Base-by-base conservation (phyloP, 805 yeast species). In the Saccharomycopsis guyanensis region DNA sequence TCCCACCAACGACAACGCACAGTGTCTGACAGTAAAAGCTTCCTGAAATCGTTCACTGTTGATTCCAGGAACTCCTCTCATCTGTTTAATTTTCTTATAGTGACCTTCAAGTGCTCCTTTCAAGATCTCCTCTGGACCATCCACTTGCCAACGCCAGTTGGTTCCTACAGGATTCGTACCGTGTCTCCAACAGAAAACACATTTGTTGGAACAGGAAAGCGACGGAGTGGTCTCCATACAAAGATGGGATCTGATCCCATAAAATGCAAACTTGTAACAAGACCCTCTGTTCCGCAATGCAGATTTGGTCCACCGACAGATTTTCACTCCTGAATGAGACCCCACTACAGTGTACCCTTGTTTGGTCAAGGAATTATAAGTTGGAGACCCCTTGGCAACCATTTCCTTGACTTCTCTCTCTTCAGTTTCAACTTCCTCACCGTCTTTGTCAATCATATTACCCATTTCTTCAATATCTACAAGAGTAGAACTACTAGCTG, bases 141-240 rank as follows among this genome's bases (percentile, higher is more conserved):
- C 96, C 12, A 87, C 85, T 57, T 87, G 91, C 97, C 97, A 88
- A 57, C 96, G 71, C 97, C 97, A 88, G 50, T 82, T 82, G 24
- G 95, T 88, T 15, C 96, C 96, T 1, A 89, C 96, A 0, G 97
- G 97, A 59, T 88, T 89, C 2, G 96, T 88, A 41, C 97, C 97
- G 63, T 88, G 97, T 61, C 97, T 76, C 97, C 97, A 88, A 66
- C 97, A 88, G 59, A 88, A 88, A 3, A 89, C 96, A 72, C 97
- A 88, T 62, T 88, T 88, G 60, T 88, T 88, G 3, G 96, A 86
- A 63, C 97, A 88, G 5, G 96, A 91, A 49, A 88, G 69, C 1
- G 95, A 82, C 1, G 97, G 97, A 0, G 97, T 88, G 2, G 96
- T 78, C 61, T 88, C 97, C 97, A 88, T 88, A 65, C 97, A 88